Percentiles rank a stretch among this genome's conserved stretches.
These are phyloP conservation scores for Endoconidiophora laricicola DNA, from an alignment of 2,329 filamentous ascomycete genomes.

Conservation along the genomic window DNA sequence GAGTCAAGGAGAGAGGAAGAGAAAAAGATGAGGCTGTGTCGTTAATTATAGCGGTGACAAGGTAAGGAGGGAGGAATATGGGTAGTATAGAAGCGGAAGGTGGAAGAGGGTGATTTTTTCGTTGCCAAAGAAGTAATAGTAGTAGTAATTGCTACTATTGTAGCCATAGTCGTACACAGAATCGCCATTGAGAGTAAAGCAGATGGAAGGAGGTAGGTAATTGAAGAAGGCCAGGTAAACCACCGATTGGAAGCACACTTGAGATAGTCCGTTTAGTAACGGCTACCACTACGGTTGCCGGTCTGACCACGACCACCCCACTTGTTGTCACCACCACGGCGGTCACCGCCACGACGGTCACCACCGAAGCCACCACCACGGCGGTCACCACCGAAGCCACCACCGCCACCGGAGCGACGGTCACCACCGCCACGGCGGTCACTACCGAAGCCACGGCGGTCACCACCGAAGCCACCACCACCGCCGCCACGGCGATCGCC, in stretches of 20 bases:
- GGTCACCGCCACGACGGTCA: conserved; percentile 7
- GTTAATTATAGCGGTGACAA: not conserved
- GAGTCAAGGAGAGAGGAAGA: not conserved
- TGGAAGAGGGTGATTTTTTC: too few relatives aligned
- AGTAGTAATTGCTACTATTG: too few relatives aligned
- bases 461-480: conserved; percentile 13
- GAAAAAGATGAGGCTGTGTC: not conserved
- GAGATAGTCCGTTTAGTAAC: conserved; percentile 1
- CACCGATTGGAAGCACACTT: not conserved
- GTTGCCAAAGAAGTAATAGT: too few relatives aligned
- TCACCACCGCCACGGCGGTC: conserved; percentile 5
- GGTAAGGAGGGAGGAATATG: not conserved
- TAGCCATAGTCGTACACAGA: conserved; percentile 1
- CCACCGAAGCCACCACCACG: not conserved
- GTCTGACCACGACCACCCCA: conserved; percentile 4
- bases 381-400: conserved; percentile 5
- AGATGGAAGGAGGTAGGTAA: not conserved
- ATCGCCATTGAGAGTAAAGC: not conserved
- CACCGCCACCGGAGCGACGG: conserved; percentile 6
- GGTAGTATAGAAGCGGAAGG: not conserved
- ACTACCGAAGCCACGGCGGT: conserved; percentile 14
- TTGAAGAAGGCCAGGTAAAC: not conserved
- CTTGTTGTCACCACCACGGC: not conserved
- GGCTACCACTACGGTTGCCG: conserved; percentile 1
- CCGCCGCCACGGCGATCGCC: conserved; percentile 12